A percentile compares a stretch with the other conserved stretches of the same genome.
Conservation (phyloP, 805 yeast species). For the Saccharomyces mikatae region DNA sequence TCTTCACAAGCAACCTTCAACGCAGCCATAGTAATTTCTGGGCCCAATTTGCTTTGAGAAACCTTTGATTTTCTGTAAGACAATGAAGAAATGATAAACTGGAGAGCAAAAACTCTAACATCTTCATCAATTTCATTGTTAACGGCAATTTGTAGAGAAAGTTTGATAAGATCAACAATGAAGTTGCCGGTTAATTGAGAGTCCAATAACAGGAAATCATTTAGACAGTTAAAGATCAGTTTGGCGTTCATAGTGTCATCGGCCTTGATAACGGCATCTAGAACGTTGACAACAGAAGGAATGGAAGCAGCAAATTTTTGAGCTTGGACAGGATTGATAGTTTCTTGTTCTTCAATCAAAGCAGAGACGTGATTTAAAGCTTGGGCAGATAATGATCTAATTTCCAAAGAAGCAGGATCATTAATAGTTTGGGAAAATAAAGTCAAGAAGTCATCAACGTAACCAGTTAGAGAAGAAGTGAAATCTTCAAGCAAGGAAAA, state of each 20-base stretch:
- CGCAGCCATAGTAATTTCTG: conserved; percentile 64
- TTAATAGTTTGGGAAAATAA: conserved; percentile 65
- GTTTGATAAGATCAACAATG: conserved; percentile 57
- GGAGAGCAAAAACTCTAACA: conserved; percentile 72
- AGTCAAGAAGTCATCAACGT: conserved; percentile 58
- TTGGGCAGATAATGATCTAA: conserved; percentile 74
- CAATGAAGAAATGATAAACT: conserved; percentile 71
- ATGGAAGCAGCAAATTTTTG: conserved; percentile 53
- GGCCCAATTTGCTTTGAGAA: conserved; percentile 74
- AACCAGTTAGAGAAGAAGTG: conserved; percentile 48
- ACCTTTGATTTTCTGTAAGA: conserved; percentile 76
- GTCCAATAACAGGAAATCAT: conserved; percentile 69
- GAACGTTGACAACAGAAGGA: conserved; percentile 74
- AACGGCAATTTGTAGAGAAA: conserved; percentile 68
- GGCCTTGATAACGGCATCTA: conserved; percentile 61
- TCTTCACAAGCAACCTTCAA: conserved; percentile 75
- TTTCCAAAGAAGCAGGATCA: conserved; percentile 54
- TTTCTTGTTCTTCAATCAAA: conserved; percentile 54
- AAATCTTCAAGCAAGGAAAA: conserved; percentile 69
- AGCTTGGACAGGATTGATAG: conserved; percentile 40
- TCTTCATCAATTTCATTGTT: conserved; percentile 68
- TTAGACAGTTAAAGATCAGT: conserved; percentile 76
- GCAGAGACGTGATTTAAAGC: conserved; percentile 64
- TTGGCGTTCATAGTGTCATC: conserved; percentile 68
- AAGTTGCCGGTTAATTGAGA: conserved; percentile 70